A percentile compares a stretch with the other conserved stretches of the same genome.
These are phyloP conservation scores for Plasmodium reichenowi DNA, from an alignment of 169 alveolate genomes.

Conservation along the genomic window DNA sequence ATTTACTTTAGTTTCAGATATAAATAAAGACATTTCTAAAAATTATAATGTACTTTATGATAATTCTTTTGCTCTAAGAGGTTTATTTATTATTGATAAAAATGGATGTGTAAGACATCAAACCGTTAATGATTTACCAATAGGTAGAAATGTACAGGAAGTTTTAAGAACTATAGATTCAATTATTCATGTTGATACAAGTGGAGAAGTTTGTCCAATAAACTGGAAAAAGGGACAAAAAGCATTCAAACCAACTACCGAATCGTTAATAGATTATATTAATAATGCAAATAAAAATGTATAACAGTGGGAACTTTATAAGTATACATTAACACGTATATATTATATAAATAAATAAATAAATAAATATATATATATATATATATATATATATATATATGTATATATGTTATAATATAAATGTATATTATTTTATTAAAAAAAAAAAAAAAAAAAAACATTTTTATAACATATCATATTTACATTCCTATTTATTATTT, in stretches of 20 bases:
- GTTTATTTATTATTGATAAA: conserved; percentile 83
- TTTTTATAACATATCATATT: not conserved
- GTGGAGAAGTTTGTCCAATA: conserved; percentile 88
- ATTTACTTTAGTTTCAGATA: conserved; percentile 86
- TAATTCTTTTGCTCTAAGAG: conserved; percentile 85
- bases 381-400: not conserved
- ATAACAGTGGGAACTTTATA: not conserved
- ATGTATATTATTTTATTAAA: not conserved
- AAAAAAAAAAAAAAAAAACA: not conserved
- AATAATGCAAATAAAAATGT: conserved; percentile 29
- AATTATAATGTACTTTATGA: conserved; percentile 82
- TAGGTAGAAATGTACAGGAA: conserved; percentile 88
- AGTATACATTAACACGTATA: not conserved
- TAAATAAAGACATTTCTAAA: conserved; percentile 79
- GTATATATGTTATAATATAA: not conserved
- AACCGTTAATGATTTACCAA: conserved; percentile 82
- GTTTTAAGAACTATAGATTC: conserved; percentile 85
- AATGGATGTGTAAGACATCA: conserved; percentile 83
- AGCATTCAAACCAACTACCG: conserved; percentile 50
- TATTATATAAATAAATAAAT: not conserved
- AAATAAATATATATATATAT: not conserved
- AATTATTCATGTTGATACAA: conserved; percentile 80
- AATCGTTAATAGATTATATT: conserved; percentile 34
- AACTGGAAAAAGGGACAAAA: conserved; percentile 87
- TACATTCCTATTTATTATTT: too few species aligned